Conservation (phyloP, 768 basidiomycete species). For the Lentinus brumalis region DNA sequence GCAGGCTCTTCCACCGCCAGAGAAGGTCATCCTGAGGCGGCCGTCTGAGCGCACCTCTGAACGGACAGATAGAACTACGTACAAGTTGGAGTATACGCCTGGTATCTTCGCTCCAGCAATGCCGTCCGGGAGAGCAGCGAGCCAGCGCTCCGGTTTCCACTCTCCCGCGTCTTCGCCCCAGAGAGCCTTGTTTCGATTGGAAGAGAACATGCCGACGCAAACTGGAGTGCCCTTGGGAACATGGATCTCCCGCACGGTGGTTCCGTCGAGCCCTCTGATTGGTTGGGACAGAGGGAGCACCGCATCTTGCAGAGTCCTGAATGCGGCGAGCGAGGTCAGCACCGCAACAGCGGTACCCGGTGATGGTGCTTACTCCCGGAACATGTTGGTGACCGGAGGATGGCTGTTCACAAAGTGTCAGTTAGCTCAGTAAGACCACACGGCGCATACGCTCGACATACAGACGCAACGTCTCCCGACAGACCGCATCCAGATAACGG, state of each 20-base stretch:
- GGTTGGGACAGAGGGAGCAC: constrained; percentile 23
- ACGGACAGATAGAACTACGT: neutral
- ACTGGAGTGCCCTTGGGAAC: constrained; percentile 24
- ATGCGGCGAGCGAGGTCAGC: neutral
- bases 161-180: constrained; percentile 30
- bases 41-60: no score
- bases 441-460: neutral
- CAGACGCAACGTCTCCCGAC: constrained; percentile 18
- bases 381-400: constrained; percentile 8
- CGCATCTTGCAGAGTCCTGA: constrained; percentile 12
- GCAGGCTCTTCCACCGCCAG: constrained; percentile 46
- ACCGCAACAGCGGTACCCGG: neutral
- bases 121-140: constrained; percentile 12
- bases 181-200: constrained; percentile 28
- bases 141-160: constrained; percentile 30
- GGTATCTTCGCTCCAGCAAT: constrained; percentile 19
- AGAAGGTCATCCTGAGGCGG: constrained; percentile 43
- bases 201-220: constrained; percentile 17
- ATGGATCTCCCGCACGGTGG: constrained; percentile 16
- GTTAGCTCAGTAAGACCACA: neutral
- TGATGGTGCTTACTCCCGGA: constrained; percentile 15
- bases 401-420: neutral
- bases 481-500: constrained; percentile 19
- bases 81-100: constrained; percentile 22
- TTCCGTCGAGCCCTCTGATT: constrained; percentile 17